Conservation (phyloP, 495 filamentous ascomycete genomes). For the Viridothelium virens region DNA sequence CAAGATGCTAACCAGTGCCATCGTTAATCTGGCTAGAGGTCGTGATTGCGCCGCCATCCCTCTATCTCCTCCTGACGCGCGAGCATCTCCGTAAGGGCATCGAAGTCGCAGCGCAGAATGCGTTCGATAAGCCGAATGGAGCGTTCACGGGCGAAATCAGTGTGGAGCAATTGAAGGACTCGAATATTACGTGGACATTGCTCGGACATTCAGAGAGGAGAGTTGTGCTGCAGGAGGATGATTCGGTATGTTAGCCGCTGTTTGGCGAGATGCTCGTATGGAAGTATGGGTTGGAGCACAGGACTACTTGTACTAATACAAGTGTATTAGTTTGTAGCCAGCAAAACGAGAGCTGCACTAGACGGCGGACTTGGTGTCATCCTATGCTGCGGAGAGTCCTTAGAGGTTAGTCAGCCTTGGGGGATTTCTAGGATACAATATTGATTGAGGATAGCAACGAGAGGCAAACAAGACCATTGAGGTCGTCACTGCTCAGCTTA, state of each 20-base stretch:
- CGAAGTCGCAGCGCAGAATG: conserved; percentile 85
- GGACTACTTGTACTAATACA: not conserved
- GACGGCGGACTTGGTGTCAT: conserved; percentile 84
- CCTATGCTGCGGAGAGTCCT: conserved; percentile 89
- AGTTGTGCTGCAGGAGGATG: conserved; percentile 73
- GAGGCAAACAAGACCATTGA: conserved; percentile 79
- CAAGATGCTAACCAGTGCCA: conserved; percentile 1
- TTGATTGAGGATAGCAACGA: conserved; percentile 50
- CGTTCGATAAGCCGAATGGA: conserved; percentile 92
- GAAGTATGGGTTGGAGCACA: not conserved
- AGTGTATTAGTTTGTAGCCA: conserved; percentile 58
- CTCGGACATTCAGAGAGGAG: conserved; percentile 91
- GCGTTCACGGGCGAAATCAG: conserved; percentile 96
- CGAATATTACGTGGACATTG: conserved; percentile 78
- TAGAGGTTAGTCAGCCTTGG: conserved; percentile 50
- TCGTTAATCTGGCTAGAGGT: conserved; percentile 52
- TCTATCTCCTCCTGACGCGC: conserved; percentile 82
- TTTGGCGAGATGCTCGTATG: not conserved
- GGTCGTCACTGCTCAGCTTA: conserved; percentile 60
- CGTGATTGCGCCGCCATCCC: conserved; percentile 80
- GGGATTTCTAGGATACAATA: conserved; percentile 1
- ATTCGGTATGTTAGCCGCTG: conserved; percentile 41
- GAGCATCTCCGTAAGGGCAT: conserved; percentile 61
- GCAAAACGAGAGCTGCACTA: conserved; percentile 85
- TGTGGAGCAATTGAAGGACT: conserved; percentile 80